Evolutionary conservation across 2,329 filamentous ascomycete species (phyloP).

Genomic region (Pseudovirgaria hyperparasitica): DNA sequence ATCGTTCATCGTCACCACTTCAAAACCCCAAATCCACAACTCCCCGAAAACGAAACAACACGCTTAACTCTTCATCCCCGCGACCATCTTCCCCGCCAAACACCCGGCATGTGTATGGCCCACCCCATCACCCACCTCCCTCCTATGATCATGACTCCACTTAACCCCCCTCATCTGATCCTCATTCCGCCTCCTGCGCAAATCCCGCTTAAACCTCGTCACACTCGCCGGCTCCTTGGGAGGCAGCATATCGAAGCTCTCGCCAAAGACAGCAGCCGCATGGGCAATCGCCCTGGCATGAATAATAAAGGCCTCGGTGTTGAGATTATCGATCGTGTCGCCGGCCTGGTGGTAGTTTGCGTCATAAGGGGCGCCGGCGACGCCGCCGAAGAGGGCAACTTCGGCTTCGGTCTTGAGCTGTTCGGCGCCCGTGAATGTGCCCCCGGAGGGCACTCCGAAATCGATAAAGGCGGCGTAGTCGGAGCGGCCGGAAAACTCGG

Average conservation of each 20-base stretch:
- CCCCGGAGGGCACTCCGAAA: constrained; percentile 23
- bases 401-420: constrained; percentile 24
- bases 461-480: constrained; percentile 26
- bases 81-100: too few relatives aligned
- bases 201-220: too few relatives aligned
- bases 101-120: too few relatives aligned
- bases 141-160: too few relatives aligned
- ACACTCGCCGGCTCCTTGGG: constrained; percentile 13
- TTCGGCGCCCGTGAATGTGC: constrained; percentile 25
- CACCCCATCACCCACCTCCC: too few relatives aligned
- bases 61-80: too few relatives aligned
- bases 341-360: constrained; percentile 24
- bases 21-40: too few relatives aligned
- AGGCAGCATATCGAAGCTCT: constrained; percentile 23
- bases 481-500: constrained; percentile 23
- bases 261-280: constrained; percentile 19
- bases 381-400: constrained; percentile 20
- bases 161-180: too few relatives aligned
- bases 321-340: constrained; percentile 22
- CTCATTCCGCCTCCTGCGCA: too few relatives aligned
- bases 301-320: constrained; percentile 21
- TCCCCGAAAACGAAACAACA: too few relatives aligned
- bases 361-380: constrained; percentile 23
- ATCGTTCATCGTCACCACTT: too few relatives aligned
- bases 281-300: constrained; percentile 26